Evolutionary conservation across 1,139 yeast species (phyloP), one percentile per base, ranked within the genome.

Genomic region (Blastobotrys aristatus): DNA sequence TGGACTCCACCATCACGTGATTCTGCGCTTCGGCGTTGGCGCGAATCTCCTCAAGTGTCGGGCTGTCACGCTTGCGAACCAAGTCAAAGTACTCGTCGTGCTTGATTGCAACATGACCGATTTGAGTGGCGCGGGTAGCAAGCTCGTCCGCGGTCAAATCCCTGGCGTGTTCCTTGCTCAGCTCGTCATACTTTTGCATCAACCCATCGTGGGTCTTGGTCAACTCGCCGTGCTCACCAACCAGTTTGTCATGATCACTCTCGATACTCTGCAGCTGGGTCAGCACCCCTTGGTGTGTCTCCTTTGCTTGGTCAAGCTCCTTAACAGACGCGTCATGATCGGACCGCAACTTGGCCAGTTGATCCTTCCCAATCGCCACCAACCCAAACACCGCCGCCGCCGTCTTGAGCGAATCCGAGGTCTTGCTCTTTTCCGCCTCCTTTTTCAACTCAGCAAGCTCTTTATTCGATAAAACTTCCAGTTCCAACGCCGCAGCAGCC

Each of bases 341-440:
- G 14, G n/a, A 8, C 30, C 63, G 49, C 20, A 55, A 46, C 24
- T 44, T 33, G 5, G 50, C 48, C 31, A 53, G 50, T 4, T 52
- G 57, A 2, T 44, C 46, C 16, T 44, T 47, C 14, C 58, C 53
- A 16, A 60, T 35, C 13, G 58, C 52, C 7, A 57, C 59, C 27
- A 60, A 47, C 7, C 57, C 60, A 31, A 51, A 46, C 6, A 50
- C 56, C 43, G 64, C 62, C 3, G 74, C 73, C n/a, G 65, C 61
- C 30, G 66, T 57, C 18, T 62, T 54, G 36, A 68, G 57, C 34
- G 62, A 69, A 6, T 63, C 60, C 39, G 58, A 53, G 11, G 66
- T 39, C 31, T 41, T 41, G 14, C 48, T 36, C 22, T 38, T 35
- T 38, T 36, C 18, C 18, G 43, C 48, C 3, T 41, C 26, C 2